phyloP scores from a whole-genome alignment of 2,329 filamentous ascomycete species.

The Colletotrichum filicis region DNA sequence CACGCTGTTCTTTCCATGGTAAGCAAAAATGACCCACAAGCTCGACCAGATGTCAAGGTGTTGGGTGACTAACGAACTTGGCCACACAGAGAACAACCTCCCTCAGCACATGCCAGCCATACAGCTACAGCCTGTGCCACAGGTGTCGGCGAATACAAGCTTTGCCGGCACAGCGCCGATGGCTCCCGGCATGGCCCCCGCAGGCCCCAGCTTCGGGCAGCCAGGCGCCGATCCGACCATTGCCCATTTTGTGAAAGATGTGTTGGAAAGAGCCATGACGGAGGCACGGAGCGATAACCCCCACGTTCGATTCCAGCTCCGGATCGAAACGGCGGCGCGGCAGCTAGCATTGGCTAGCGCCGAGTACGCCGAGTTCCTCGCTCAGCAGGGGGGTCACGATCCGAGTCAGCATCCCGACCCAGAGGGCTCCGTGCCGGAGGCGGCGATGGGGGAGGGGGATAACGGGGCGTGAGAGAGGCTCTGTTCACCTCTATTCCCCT shows the following conservation, averaged over 20 bases:
- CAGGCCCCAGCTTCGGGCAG: constrained; percentile 39
- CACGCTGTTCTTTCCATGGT: constrained; percentile 71
- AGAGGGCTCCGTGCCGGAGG: constrained; percentile 31
- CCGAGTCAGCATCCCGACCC: constrained; percentile 39
- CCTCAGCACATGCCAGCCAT: constrained; percentile 47
- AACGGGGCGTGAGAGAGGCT: constrained; percentile 26
- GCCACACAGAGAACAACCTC: constrained; percentile 56
- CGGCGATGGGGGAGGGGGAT: constrained; percentile 35
- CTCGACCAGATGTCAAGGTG: not conserved
- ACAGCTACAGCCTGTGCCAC: constrained; percentile 43
- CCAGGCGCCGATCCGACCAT: constrained; percentile 21
- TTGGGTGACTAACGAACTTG: not conserved
- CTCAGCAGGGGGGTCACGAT: constrained; percentile 42
- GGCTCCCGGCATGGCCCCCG: constrained; percentile 40
- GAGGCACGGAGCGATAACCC: constrained; percentile 56
- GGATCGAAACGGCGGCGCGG: constrained; percentile 64
- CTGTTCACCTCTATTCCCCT: not conserved
- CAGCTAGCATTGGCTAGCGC: constrained; percentile 64
- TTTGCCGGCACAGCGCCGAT: constrained; percentile 42
- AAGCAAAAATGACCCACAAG: constrained; percentile 36
- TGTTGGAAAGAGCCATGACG: constrained; percentile 58
- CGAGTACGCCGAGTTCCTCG: constrained; percentile 59
- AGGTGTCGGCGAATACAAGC: constrained; percentile 42
- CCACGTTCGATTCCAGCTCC: constrained; percentile 58
- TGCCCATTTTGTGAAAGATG: constrained; percentile 47